phyloP scores from a whole-genome alignment of 2,329 filamentous ascomycete genomes.

The Myrmaecium sp. region DNA sequence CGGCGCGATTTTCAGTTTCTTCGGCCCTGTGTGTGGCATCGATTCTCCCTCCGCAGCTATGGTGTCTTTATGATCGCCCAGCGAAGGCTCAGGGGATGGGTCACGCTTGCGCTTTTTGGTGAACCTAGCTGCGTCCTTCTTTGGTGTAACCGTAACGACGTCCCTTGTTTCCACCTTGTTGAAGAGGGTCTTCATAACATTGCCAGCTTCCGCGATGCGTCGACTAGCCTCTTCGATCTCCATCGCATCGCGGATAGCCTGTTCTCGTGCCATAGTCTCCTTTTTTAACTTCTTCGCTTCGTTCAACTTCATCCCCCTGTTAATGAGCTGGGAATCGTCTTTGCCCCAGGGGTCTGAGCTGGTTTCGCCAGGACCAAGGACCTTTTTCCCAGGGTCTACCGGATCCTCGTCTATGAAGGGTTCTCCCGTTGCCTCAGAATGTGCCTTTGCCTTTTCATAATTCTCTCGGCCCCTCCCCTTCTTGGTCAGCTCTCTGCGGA shows the following conservation, averaged over 20 bases:
- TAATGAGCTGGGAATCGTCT: slow-evolving; percentile 48
- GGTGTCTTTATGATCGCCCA: slow-evolving; percentile 7
- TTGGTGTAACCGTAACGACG: slow-evolving; percentile 2
- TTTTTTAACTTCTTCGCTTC: slow-evolving; percentile 60
- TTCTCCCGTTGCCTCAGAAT: slow-evolving; percentile 46
- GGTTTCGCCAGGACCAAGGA: slow-evolving; percentile 43
- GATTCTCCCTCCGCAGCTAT: slow-evolving; percentile 12
- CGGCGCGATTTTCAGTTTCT: slow-evolving; percentile 10
- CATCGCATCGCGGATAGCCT: slow-evolving; percentile 26
- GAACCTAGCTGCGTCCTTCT: slow-evolving; percentile 4
- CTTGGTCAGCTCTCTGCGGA: slow-evolving; percentile 56
- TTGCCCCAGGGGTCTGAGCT: slow-evolving; percentile 37
- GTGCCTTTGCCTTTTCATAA: slow-evolving; percentile 39
- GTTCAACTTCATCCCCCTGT: slow-evolving; percentile 62
- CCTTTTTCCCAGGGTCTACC: slow-evolving; percentile 12
- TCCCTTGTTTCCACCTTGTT: too few relatives aligned
- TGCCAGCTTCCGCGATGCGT: slow-evolving; percentile 13
- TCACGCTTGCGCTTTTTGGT: slow-evolving; percentile 40
- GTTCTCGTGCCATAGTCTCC: slow-evolving; percentile 37
- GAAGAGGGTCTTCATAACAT: slow-evolving; percentile 5
- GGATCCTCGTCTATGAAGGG: slow-evolving; percentile 42
- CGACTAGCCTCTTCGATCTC: slow-evolving; percentile 19
- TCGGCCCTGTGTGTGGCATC: slow-evolving; percentile 15
- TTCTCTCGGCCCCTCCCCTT: slow-evolving; percentile 39
- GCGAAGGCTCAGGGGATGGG: slow-evolving; percentile 18